Base-by-base conservation (phyloP, 2,329 filamentous ascomycete species). In the Penicillium sp. region DNA sequence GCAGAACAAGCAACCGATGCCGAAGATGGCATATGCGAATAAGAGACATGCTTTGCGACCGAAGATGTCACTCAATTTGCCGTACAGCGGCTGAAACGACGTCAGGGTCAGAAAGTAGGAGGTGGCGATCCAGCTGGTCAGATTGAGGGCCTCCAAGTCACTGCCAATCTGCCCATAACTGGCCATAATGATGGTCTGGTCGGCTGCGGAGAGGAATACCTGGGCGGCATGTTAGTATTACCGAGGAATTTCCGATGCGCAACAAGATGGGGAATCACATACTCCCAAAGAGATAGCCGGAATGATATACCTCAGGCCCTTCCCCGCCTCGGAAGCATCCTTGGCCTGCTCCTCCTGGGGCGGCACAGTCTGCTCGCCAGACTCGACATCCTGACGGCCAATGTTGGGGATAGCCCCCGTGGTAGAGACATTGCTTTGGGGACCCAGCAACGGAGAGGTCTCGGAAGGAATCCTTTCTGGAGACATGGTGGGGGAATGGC, bases 81-180 rank as follows among this genome's bases (percentile, higher is more conserved):
- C 78, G 51, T 76, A 78, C 63, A 84, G 53, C 56, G 85, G 86
- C 62, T 90, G 86, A 58, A 85, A 87, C 21, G 82, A 83, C 3
- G 85, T 87, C 44, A 87, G 69, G 1, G 85, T 87, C 45, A 90
- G 74, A 59, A 88, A 85, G 64, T 90, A 77, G 26, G 76, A 76
- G 22, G 80, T 81, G 26, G 84, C 84, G 51, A 89, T 84, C 85
- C 86, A 89, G 46, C 80, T 84, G 4, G 85, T 88, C 56, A 79
- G 80, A 62, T 85, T 87, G 45, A 91, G 74, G 1, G 86, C 84
- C 44, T 86, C 75, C 26, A 91, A 71, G 55, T 90, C 87, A 49
- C 78, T 87, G 9, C 85, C 86, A 59, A 91, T 90, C 54, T 78
- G 81, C 43, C 84, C 84, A 65, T 89, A 89, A n/a, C 78, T 83